A percentile compares a stretch with the other conserved stretches of the same genome.
Conservation (phyloP, 805 yeast species). For the Kluyveromyces dobzhanskii region DNA sequence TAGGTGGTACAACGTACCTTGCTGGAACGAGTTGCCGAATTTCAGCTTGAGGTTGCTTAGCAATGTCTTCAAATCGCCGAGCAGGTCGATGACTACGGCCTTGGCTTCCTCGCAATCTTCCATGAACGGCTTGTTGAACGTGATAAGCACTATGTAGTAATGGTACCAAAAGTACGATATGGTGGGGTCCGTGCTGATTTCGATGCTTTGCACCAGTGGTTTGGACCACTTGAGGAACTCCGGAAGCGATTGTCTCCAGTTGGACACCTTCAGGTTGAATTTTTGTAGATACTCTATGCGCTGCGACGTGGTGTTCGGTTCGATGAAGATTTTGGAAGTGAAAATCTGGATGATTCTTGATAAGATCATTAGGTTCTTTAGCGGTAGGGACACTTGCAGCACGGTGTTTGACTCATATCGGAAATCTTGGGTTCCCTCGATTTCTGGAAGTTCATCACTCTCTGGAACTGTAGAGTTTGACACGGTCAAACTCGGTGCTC, state of each 20-base stretch:
- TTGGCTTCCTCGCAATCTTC: slow-evolving; percentile 30
- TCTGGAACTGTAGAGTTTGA: slow-evolving; percentile 55
- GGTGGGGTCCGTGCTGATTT: slow-evolving; percentile 43
- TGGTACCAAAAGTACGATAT: slow-evolving; percentile 45
- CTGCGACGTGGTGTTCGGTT: slow-evolving; percentile 25
- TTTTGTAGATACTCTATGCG: slow-evolving; percentile 31
- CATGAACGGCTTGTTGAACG: slow-evolving; percentile 53
- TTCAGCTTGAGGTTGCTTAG: slow-evolving; percentile 21
- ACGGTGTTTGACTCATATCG: slow-evolving; percentile 31
- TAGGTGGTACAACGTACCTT: slow-evolving; percentile 26
- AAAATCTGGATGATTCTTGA: slow-evolving; percentile 33
- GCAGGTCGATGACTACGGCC: slow-evolving; percentile 21
- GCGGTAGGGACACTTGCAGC: slow-evolving; percentile 27
- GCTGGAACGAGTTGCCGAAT: slow-evolving; percentile 16
- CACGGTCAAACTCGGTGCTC: slow-evolving; percentile 47
- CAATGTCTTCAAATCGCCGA: slow-evolving; percentile 23
- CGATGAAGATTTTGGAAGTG: slow-evolving; percentile 29
- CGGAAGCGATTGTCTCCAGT: slow-evolving; percentile 46
- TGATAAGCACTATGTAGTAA: slow-evolving; percentile 49
- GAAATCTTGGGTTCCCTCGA: slow-evolving; percentile 55
- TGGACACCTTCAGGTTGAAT: slow-evolving; percentile 41
- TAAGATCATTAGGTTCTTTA: slow-evolving; percentile 37
- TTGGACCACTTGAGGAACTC: slow-evolving; percentile 42
- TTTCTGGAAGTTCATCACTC: slow-evolving; percentile 49
- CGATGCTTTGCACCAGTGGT: slow-evolving; percentile 31